A percentile compares a stretch with the other conserved stretches of the same genome.
phyloP scores from a whole-genome alignment of 129 eudicot species.

The Flaveria linearis region DNA sequence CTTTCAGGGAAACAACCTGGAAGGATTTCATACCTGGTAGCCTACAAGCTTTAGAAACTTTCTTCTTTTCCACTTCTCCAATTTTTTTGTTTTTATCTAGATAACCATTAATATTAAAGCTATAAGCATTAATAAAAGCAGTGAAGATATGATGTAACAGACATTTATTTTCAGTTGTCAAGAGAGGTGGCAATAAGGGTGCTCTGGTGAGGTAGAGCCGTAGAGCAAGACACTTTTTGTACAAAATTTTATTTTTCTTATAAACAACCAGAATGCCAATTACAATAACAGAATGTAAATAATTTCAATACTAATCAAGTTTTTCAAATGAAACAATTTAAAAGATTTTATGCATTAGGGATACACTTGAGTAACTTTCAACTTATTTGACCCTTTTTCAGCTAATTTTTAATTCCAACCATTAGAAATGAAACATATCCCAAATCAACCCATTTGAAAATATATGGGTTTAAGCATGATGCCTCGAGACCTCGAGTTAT shows the following conservation, averaged over 20 bases:
- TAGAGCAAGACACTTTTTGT: not conserved
- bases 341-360: not conserved
- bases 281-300: not conserved
- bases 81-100: slow-evolving; percentile 37
- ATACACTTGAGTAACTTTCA: not conserved
- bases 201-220: not conserved
- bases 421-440: not conserved
- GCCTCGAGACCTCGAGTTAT: not conserved
- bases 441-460: not conserved
- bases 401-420: not conserved
- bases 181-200: not conserved
- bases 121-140: slow-evolving; percentile 28
- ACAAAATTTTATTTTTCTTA: not conserved
- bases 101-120: slow-evolving; percentile 37
- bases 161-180: not conserved
- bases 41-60: slow-evolving; percentile 31
- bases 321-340: not conserved
- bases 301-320: not conserved
- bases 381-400: slow-evolving; percentile 3
- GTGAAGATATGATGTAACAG: slow-evolving; percentile 17
- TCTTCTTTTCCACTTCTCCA: slow-evolving; percentile 35
- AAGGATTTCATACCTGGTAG: slow-evolving; percentile 49
- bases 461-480: not conserved
- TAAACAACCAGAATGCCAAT: not conserved
- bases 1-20: slow-evolving; percentile 14